Evolutionary conservation across 148 eudicot species (phyloP).

Genomic region (Drosera capensis): DNA sequence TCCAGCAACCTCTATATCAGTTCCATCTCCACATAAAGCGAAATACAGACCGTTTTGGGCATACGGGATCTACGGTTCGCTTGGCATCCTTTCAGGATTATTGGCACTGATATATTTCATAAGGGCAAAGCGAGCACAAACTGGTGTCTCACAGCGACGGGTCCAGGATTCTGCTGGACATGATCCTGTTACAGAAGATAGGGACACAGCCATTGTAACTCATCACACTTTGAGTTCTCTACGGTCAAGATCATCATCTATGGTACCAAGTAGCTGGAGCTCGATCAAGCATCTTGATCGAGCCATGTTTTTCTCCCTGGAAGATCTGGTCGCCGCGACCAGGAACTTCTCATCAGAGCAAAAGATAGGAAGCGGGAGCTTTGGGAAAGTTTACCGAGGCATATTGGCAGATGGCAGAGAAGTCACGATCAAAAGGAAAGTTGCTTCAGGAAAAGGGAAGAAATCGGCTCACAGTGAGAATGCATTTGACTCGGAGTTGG

Average conservation of each 20-base stretch:
- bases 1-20: neutral
- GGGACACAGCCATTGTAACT: constrained; percentile 14
- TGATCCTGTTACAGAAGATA: constrained; percentile 7
- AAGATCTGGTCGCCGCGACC: constrained; percentile 31
- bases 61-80: constrained; percentile 22
- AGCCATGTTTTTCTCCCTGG: constrained; percentile 26
- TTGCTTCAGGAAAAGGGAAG: constrained; percentile 7
- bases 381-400: constrained; percentile 36
- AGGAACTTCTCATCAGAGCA: constrained; percentile 29
- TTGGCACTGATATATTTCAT: constrained; percentile 19
- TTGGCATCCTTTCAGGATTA: constrained; percentile 24
- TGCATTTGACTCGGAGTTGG: constrained; percentile 28
- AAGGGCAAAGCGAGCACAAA: constrained; percentile 7
- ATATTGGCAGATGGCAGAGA: constrained; percentile 32
- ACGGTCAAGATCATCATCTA: constrained; percentile 28
- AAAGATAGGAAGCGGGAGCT: constrained; percentile 49
- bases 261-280: constrained; percentile 30
- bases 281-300: constrained; percentile 32
- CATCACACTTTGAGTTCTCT: constrained; percentile 23
- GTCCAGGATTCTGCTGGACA: constrained; percentile 10
- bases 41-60: constrained; percentile 16
- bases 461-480: constrained; percentile 21
- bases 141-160: constrained; percentile 2
- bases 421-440: constrained; percentile 49
- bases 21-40: neutral